A percentile compares a stretch with the other conserved stretches of the same genome.
These are phyloP conservation scores for Apiospora rasikravindrae DNA, from an alignment of 2,329 filamentous ascomycete species.

Conservation along the genomic window DNA sequence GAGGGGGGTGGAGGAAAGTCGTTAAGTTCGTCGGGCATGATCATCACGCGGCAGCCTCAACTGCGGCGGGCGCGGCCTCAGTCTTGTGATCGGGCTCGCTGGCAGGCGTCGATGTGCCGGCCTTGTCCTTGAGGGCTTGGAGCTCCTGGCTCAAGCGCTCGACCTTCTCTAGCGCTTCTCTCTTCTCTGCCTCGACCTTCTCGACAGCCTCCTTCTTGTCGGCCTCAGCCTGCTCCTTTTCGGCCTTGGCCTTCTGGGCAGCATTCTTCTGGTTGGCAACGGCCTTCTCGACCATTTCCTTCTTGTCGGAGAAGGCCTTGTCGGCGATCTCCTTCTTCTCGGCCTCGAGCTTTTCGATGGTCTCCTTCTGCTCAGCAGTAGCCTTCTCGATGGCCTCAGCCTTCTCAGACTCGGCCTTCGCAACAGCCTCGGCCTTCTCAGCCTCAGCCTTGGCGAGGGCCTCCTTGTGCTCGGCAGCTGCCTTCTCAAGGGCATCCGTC, in stretches of 20 bases:
- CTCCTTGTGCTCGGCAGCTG: constrained; percentile 25
- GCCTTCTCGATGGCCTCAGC: constrained; percentile 21
- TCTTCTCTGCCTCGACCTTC: constrained; percentile 6
- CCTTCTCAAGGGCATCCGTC: constrained; percentile 25
- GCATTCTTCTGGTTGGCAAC: constrained; percentile 26
- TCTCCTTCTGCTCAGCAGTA: constrained; percentile 16
- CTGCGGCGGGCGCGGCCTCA: constrained; percentile 1
- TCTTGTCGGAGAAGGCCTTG: not conserved
- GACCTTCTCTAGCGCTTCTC: constrained; percentile 22
- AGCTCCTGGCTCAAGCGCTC: constrained; percentile 31
- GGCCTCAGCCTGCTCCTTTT: constrained; percentile 21
- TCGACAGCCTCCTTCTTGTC: constrained; percentile 7
- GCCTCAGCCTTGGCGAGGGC: not conserved
- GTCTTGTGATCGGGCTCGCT: constrained; percentile 5
- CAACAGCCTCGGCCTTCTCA: constrained; percentile 14
- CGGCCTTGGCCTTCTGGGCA: constrained; percentile 24
- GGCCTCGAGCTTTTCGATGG: not conserved
- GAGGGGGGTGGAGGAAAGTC: not conserved
- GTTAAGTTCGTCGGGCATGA: not conserved
- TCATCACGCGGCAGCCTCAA: constrained; percentile 19
- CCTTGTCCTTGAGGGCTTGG: constrained; percentile 27
- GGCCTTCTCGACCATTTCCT: constrained; percentile 22
- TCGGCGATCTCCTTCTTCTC: constrained; percentile 6
- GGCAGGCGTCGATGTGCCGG: constrained; percentile 9
- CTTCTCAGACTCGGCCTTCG: constrained; percentile 25